These are phyloP conservation scores for Neoarthrinium moseri DNA, from an alignment of 2,329 filamentous ascomycete genomes.

Conservation along the genomic window DNA sequence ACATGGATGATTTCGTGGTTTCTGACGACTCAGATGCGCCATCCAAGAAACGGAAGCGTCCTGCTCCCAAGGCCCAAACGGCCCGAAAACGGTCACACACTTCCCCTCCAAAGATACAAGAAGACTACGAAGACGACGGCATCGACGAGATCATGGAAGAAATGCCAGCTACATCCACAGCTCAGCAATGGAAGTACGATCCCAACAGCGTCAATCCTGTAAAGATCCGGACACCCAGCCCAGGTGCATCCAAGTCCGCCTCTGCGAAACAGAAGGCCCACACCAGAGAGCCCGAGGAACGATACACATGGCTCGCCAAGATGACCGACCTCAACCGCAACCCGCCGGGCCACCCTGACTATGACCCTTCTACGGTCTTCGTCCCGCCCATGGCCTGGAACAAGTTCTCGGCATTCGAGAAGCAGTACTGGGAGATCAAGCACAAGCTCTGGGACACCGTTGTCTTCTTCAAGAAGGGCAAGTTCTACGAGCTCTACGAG, in stretches of 20 bases:
- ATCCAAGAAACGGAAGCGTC: slow-evolving; percentile 75
- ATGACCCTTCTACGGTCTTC: slow-evolving; percentile 87
- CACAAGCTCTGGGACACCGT: slow-evolving; percentile 96
- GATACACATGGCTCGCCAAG: slow-evolving; percentile 89
- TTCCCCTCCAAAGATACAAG: slow-evolving; percentile 39
- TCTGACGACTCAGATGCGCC: slow-evolving; percentile 80
- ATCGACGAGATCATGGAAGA: slow-evolving; percentile 57
- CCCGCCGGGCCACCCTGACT: slow-evolving; percentile 77
- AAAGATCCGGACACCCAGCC: slow-evolving; percentile 17
- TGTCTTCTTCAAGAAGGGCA: slow-evolving; percentile 99
- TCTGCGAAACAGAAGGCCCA: slow-evolving; percentile 67
- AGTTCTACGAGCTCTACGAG: slow-evolving; percentile 98
- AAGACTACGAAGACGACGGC: slow-evolving; percentile 44
- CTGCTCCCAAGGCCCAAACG: slow-evolving; percentile 44
- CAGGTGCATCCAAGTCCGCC: slow-evolving; percentile 24
- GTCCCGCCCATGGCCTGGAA: slow-evolving; percentile 78
- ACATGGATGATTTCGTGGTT: slow-evolving; percentile 85
- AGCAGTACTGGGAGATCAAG: slow-evolving; percentile 99
- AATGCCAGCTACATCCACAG: slow-evolving; percentile 65
- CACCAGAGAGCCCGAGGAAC: slow-evolving; percentile 76
- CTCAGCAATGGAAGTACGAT: slow-evolving; percentile 76
- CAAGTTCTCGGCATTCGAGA: slow-evolving; percentile 91
- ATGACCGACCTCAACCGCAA: slow-evolving; percentile 82
- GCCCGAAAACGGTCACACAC: slow-evolving; percentile 64
- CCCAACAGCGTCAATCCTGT: slow-evolving; percentile 42